These are phyloP conservation scores for Macrolepiota albuminosa DNA, from an alignment of 768 basidiomycete genomes.

Conservation along the genomic window DNA sequence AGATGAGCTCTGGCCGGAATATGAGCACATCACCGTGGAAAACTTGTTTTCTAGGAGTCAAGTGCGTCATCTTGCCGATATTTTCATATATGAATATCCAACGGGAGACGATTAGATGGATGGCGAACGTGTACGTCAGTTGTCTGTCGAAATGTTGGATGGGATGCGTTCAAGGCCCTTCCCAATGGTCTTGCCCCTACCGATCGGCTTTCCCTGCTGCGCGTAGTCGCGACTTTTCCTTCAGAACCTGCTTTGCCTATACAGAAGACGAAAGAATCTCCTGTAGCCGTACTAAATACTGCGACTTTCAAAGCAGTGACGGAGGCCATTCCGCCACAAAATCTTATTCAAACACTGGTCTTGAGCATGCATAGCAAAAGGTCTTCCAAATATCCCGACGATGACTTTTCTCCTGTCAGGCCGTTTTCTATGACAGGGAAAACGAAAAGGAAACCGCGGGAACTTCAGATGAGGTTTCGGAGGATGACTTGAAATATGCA, in stretches of 20 bases:
- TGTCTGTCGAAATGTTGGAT: too few species aligned
- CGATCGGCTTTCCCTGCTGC: too few species aligned
- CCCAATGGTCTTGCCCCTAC: too few species aligned
- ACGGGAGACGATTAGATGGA: too few species aligned
- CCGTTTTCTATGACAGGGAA: too few species aligned
- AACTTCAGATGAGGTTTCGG: too few species aligned
- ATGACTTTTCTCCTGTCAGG: neutral
- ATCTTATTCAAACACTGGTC: neutral
- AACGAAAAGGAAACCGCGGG: too few species aligned
- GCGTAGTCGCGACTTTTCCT: neutral
- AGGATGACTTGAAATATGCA: too few species aligned
- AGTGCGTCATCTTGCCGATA: neutral
- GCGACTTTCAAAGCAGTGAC: neutral
- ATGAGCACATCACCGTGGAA: neutral
- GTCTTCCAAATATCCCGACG: too few species aligned
- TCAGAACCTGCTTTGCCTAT: neutral
- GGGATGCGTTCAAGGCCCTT: too few species aligned
- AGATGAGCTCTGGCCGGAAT: neutral
- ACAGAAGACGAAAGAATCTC: neutral
- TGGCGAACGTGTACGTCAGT: too few species aligned
- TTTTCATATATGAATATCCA: neutral
- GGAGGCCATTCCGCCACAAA: too few species aligned
- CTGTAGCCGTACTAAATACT: neutral
- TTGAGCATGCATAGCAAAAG: neutral
- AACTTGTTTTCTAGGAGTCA: neutral